A percentile compares a stretch with the other conserved stretches of the same genome.
Conservation (phyloP, 1,139 yeast genomes). For the Kodamaea arcana region DNA sequence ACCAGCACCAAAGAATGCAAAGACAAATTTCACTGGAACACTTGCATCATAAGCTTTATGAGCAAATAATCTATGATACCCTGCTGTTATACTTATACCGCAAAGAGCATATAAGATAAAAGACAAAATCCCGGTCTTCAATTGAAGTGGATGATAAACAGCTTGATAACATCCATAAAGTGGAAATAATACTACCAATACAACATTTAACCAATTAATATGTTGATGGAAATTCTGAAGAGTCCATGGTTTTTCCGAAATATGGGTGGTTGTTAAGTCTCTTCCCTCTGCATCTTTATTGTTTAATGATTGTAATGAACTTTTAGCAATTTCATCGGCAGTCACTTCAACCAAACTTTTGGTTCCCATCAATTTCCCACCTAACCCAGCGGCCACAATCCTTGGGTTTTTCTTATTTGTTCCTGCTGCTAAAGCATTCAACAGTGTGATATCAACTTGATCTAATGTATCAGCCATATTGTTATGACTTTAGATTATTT, state of each 20-base stretch:
- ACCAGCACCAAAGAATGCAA: conserved; percentile 88
- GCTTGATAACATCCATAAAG: conserved; percentile 54
- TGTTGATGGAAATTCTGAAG: conserved; percentile 77
- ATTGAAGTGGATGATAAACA: conserved; percentile 46
- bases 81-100: conserved; percentile 95
- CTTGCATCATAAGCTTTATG: conserved; percentile 84
- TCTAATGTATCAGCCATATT: conserved; percentile 30
- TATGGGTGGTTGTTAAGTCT: conserved; percentile 58
- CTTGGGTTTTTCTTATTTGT: conserved; percentile 65
- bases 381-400: conserved; percentile 74
- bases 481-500: no score
- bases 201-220: conserved; percentile 87
- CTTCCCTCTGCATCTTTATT: conserved; percentile 47
- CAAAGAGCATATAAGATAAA: conserved; percentile 61
- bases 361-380: conserved; percentile 77
- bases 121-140: conserved; percentile 59
- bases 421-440: conserved; percentile 88
- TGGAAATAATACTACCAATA: conserved; percentile 75
- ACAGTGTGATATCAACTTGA: conserved; percentile 64
- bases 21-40: conserved; percentile 64
- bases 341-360: conserved; percentile 64
- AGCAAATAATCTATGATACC: conserved; percentile 83
- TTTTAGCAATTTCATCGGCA: conserved; percentile 57
- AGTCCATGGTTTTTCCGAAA: conserved; percentile 92
- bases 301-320: conserved; percentile 45